These are phyloP conservation scores for Naematelia encephala DNA, from an alignment of 768 basidiomycete genomes.

Conservation along the genomic window DNA sequence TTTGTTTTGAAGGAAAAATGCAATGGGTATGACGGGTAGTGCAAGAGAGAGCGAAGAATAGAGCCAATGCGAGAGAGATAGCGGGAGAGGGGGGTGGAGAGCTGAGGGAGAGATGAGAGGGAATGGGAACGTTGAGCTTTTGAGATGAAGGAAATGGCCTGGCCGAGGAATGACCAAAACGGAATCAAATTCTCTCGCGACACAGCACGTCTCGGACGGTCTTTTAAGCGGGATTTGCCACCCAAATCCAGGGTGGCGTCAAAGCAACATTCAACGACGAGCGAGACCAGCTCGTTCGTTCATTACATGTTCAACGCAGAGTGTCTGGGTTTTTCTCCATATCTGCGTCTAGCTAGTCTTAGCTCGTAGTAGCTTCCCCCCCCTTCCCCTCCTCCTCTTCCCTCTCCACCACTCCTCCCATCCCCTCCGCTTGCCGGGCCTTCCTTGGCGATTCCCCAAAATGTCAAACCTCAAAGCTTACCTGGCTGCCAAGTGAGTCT, in stretches of 20 bases:
- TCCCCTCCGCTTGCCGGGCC: no score
- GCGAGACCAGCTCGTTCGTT: not conserved
- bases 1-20: not conserved
- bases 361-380: not conserved
- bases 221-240: slow-evolving; percentile 2
- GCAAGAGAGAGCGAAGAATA: not conserved
- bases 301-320: not conserved
- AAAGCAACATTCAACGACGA: not conserved
- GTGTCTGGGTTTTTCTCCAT: not conserved
- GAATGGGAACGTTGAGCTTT: not conserved
- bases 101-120: not conserved
- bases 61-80: not conserved
- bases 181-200: slow-evolving; percentile 2
- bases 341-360: not conserved
- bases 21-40: slow-evolving; percentile 1
- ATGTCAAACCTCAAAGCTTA: slow-evolving; percentile 48
- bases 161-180: not conserved
- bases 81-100: not conserved
- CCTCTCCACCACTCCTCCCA: not conserved
- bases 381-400: not conserved
- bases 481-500: slow-evolving; percentile 46
- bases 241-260: slow-evolving; percentile 1
- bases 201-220: no score
- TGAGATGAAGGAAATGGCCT: not conserved
- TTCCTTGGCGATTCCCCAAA: slow-evolving; percentile 7